Conservation (phyloP, 2,329 filamentous ascomycete species). For the Botrytis galanthina region DNA sequence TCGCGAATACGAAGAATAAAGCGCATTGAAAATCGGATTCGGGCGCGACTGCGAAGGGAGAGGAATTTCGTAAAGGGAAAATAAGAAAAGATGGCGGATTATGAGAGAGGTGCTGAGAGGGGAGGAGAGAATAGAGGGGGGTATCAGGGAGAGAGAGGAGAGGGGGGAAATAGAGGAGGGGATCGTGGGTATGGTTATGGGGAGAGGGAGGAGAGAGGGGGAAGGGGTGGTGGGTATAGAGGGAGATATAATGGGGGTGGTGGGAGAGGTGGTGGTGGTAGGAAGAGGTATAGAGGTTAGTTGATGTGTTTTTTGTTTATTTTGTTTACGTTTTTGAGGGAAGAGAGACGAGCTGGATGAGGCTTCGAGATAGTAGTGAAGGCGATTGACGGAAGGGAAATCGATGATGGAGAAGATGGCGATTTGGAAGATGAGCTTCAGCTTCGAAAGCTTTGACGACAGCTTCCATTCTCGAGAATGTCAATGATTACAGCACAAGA, state of each 20-base stretch:
- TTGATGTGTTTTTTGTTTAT: neutral
- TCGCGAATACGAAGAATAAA: too few relatives aligned
- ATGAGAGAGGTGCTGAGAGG: neutral
- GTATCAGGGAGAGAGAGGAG: neutral
- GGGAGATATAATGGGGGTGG: conserved; percentile 33
- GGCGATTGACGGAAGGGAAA: neutral
- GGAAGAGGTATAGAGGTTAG: conserved; percentile 76
- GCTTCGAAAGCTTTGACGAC: neutral
- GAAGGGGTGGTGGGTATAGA: conserved; percentile 38
- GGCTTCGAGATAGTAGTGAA: neutral
- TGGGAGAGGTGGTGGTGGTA: conserved; percentile 61
- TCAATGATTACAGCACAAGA: neutral
- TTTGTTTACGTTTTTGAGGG: neutral
- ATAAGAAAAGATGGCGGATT: neutral
- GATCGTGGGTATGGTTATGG: conserved; percentile 37
- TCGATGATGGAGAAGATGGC: neutral
- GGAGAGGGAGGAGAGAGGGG: neutral
- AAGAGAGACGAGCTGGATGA: neutral
- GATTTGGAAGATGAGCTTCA: too few relatives aligned
- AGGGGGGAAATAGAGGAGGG: neutral
- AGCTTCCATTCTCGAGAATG: neutral
- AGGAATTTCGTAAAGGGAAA: neutral
- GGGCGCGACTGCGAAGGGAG: neutral
- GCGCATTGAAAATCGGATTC: neutral
- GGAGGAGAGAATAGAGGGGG: neutral